phyloP scores from a whole-genome alignment of 2,329 filamentous ascomycete species.

The Trichoderma pleuroti region DNA sequence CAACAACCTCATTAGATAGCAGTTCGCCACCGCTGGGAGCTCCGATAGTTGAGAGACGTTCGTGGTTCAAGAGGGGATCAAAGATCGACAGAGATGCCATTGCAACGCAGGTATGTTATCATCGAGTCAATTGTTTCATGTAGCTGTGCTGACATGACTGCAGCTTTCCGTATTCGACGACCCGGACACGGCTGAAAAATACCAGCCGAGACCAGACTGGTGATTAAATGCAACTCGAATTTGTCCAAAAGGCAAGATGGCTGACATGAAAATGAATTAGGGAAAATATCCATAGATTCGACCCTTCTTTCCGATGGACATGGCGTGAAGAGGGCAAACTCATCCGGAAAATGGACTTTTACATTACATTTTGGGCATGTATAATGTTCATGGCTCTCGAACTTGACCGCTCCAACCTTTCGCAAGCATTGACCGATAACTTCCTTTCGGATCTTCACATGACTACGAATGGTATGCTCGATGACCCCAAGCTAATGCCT shows the following conservation, averaged over 20 bases:
- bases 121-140: not conserved
- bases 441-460: conserved; percentile 43
- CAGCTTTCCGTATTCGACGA: conserved; percentile 39
- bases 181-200: conserved; percentile 33
- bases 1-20: conserved; percentile 16
- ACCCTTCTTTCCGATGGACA: conserved; percentile 55
- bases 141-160: not conserved
- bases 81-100: conserved; percentile 32
- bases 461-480: conserved; percentile 30
- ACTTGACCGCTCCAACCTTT: conserved; percentile 46
- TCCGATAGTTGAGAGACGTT: conserved; percentile 28
- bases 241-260: not conserved
- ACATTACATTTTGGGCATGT: conserved; percentile 38
- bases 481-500: no score
- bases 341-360: conserved; percentile 43
- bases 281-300: conserved; percentile 57
- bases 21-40: conserved; percentile 31
- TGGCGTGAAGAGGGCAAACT: conserved; percentile 53
- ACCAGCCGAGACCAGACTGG: conserved; percentile 31
- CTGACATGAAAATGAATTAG: conserved; percentile 22
- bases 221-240: not conserved
- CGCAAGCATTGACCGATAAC: conserved; percentile 47
- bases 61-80: conserved; percentile 33
- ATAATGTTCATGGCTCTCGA: conserved; percentile 53
- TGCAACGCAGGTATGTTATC: conserved; percentile 31